phyloP scores from a whole-genome alignment of 352 stramenopile species.

The Pythium dissotocum region DNA sequence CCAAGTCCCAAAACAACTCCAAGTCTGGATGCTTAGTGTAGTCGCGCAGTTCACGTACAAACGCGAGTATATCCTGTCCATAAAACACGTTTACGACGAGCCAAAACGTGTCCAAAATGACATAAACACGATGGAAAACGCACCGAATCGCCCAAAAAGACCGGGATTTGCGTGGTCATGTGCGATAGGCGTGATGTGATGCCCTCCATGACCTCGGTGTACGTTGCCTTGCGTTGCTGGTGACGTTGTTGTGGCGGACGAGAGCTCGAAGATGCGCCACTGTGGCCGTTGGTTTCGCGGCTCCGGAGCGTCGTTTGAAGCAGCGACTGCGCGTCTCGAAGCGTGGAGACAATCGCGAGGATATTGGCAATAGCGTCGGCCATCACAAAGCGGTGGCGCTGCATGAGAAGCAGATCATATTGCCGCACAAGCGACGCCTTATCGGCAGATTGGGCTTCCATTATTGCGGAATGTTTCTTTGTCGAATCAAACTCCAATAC shows the following conservation, averaged over 20 bases:
- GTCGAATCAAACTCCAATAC: too few relatives aligned
- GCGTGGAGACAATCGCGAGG: slow-evolving; percentile 7
- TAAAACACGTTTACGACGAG: background rate
- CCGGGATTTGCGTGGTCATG: slow-evolving; percentile 8
- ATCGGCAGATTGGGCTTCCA: background rate
- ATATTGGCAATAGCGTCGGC: slow-evolving; percentile 30
- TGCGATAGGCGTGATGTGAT: slow-evolving; percentile 8
- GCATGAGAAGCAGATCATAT: slow-evolving; percentile 52
- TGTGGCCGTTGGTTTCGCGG: background rate
- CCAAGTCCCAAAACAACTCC: slow-evolving; percentile 22
- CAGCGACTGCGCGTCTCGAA: slow-evolving; percentile 21
- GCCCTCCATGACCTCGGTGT: slow-evolving; percentile 12
- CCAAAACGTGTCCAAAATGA: background rate
- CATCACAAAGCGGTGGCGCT: slow-evolving; percentile 40
- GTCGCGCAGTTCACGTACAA: slow-evolving; percentile 19
- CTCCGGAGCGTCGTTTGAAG: slow-evolving; percentile 10
- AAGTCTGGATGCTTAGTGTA: slow-evolving; percentile 20
- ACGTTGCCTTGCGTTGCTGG: slow-evolving; percentile 4
- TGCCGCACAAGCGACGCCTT: slow-evolving; percentile 24
- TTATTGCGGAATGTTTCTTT: too few relatives aligned
- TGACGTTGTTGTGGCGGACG: background rate
- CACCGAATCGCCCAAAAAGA: slow-evolving; percentile 32
- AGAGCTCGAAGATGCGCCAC: background rate
- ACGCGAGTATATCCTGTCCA: slow-evolving; percentile 23
- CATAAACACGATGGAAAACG: background rate